Percentiles rank a stretch among this genome's conserved stretches.
Conservation (phyloP, 1,139 yeast species). For the Debaryomycetaceae sp. region DNA sequence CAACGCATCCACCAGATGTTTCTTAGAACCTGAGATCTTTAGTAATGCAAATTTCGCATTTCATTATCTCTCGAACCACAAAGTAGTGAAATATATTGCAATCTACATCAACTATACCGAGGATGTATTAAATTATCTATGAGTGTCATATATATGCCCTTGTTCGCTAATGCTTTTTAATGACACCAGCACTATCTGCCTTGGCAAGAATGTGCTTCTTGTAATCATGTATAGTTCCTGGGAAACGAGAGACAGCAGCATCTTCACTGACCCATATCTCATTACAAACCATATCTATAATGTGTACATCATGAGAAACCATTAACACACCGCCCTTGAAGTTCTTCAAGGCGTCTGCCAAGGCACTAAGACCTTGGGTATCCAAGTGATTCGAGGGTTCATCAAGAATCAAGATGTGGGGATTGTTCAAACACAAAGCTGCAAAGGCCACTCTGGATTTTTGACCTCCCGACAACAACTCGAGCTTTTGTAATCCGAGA, state of each 20-base stretch:
- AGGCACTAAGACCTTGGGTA: slow-evolving; percentile 95
- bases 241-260: slow-evolving; percentile 74
- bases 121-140: neutral
- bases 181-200: slow-evolving; percentile 87
- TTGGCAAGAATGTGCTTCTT: slow-evolving; percentile 78
- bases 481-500: slow-evolving; percentile 87
- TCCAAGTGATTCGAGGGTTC: slow-evolving; percentile 99
- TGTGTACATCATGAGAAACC: slow-evolving; percentile 96
- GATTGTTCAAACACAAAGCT: slow-evolving; percentile 82
- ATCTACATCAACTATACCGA: neutral
- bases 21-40: neutral
- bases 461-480: slow-evolving; percentile 92
- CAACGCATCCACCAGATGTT: neutral
- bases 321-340: slow-evolving; percentile 94
- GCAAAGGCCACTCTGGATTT: slow-evolving; percentile 98
- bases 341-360: slow-evolving; percentile 79
- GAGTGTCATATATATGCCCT: neutral
- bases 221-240: slow-evolving; percentile 82
- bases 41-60: neutral
- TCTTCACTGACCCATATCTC: slow-evolving; percentile 95
- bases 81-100: neutral
- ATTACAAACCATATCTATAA: slow-evolving; percentile 82
- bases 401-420: slow-evolving; percentile 90
- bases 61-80: neutral
- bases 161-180: slow-evolving; percentile 58